Evolutionary conservation across 768 basidiomycete species (phyloP), one percentile per base, ranked within the genome.

Genomic region (Phaffia australis): DNA sequence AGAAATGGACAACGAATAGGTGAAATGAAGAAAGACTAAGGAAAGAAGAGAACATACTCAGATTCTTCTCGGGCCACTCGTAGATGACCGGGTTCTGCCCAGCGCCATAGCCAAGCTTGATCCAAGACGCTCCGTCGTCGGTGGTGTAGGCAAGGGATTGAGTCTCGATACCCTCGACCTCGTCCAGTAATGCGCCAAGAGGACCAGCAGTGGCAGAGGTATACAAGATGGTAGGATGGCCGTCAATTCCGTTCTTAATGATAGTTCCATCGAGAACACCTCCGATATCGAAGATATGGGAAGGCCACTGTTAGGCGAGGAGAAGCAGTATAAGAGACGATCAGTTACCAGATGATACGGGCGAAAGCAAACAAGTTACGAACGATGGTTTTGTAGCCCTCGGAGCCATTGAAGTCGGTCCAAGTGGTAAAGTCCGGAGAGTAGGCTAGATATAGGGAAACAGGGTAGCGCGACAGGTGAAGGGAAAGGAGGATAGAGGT

Each of bases 261-360:
- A 71, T 70, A 0, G 67, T 60, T 25, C 70, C 71, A 32, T 72
- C 72, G 35, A 71, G 70, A 2, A 72, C 70, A 23, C 70, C 70
- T 5, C 70, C 69, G 54, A 71, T 71, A 47, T 71, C 71, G 66
- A 70, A 71, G 25, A 70, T 48, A 27, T 66, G 32, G n/a, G 62
- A 64, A n/a, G 71, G 71, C 56, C 63, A 69, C 71, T 71, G 50
- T 5, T 21, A 2, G 29, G 47, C 25, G 29, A n/a, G n/a, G n/a
- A n/a, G 27, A 42, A 19, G 49, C 4, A 35, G 11, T 42, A 42
- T 42, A 4, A 42, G 35, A 42, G 11, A 42, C 11, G n/a, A n/a
- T 42, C 11, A 42, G 35, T 42, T 42, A 11, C 4, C 11, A 42
- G 4, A 42, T 42, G 35, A 42, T 42, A 11, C 4, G 35, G 11